Evolutionary conservation across 768 basidiomycete genomes (phyloP), one percentile per base, ranked within the genome.

Genomic region (Porphyrellus cyaneotinctus): DNA sequence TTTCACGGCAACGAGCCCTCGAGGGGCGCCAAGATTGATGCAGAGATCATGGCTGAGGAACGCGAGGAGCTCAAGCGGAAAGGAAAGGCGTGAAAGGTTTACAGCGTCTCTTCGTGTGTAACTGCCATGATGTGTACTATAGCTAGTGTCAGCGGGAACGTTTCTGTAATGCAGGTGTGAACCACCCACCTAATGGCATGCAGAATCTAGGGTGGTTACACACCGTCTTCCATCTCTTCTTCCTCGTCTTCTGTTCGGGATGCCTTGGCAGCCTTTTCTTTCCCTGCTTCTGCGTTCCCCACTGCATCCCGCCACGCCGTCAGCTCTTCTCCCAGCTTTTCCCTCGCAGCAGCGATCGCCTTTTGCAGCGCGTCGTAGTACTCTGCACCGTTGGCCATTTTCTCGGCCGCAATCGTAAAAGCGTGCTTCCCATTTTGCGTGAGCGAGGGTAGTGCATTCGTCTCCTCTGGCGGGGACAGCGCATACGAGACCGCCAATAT

Each of bases 291-390:
- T 8, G 69, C 63, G 43, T 77, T 85, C 13, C 87, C 85, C 6
- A 89, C 82, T 7, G 78, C 77, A 67, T 91, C 87, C 60, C 84
- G 77, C 88, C 87, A 90, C 6, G 66, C 75, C 0, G 88, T 90
- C 66, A 91, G 65, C 57, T 88, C 84, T 39, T 81, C 75, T 11
- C 88, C 88, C 5, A 87, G 58, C 26, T 74, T 71, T 38, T 72
- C 73, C 56, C 74, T 81, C 26, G 85, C 84, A 32, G 73, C 69
- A 31, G 70, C 70, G 45, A 90, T 72, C 18, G 81, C 72, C 6
- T 59, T 67, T 53, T 75, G 72, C 36, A 90, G 66, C 2, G 67
- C 71, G 1, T 67, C 64, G 52, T 88, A 88, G 62, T 84, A 85
- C 30, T 52, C 58, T 14, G 39, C 12, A 0, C 14, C 9, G 3